Base-by-base conservation (phyloP, 805 yeast species). In the Sugiyamaella marilandica region DNA sequence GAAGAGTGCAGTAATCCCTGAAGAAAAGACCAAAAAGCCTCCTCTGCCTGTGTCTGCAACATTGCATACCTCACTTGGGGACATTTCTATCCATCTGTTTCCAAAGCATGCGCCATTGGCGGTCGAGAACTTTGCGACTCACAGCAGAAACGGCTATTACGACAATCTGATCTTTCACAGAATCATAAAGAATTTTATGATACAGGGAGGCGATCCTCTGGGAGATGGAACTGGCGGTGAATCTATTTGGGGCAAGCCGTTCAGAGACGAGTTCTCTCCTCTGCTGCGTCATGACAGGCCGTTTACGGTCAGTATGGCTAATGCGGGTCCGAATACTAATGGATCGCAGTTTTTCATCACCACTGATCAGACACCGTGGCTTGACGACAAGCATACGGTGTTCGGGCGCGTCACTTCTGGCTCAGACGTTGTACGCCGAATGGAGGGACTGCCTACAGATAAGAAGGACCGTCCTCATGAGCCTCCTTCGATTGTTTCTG, bases 321-420 rank as follows among this genome's bases (percentile, higher is more conserved):
- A 80, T 57, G 79, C 81, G 3, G 84, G 84, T 1, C 77, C 79
- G 37, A 73, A 72, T 60, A 79, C 83, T 34, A 80, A 80, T 60
- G 84, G 84, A 2, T 77, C 82, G 1, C 84, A 80, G 61, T 80
- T 80, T 55, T 80, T 80, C 66, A 79, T 80, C 55, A 80, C 84
- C 41, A 79, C 83, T 2, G 82, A 75, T 14, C 73, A 75, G 41
- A 74, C 83, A 50, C 68, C 70, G 1, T 81, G 81, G 72, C 71
- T 80, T 57, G 79, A 80, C 60, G 78, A 78, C 19, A 80, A 80
- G 61, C 84, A 80, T 58, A 81, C 80, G 18, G 78, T 80, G 5
- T 80, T 80, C 60, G 84, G 83, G 5, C 68, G 74, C 53, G 83
- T 80, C 19, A 68, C 75, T 35, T 47, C 56, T 51, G 84, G 84